Percentiles rank a stretch among this genome's conserved stretches.
Evolutionary conservation across 768 basidiomycete species (phyloP).

Genomic region (Tulasnella sp.): DNA sequence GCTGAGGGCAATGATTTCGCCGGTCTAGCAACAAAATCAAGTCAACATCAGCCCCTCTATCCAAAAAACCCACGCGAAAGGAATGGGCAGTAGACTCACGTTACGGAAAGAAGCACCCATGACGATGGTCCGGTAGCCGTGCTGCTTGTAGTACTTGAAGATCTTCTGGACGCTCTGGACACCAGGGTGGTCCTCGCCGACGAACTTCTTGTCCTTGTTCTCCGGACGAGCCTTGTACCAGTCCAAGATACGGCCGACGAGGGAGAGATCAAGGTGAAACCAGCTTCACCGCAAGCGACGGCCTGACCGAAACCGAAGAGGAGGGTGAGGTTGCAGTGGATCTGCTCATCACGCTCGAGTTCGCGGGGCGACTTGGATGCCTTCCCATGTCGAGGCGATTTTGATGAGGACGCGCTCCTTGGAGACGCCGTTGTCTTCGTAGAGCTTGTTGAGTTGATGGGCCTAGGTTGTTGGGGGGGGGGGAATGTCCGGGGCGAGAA

Average conservation of each 20-base stretch:
- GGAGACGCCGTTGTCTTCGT: slow-evolving; percentile 85
- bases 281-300: slow-evolving; percentile 97
- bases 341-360: slow-evolving; percentile 85
- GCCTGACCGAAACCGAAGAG: slow-evolving; percentile 99
- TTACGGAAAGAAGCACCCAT: slow-evolving; percentile 99
- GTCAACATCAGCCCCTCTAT: slow-evolving; percentile 24
- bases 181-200: slow-evolving; percentile 91
- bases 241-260: slow-evolving; percentile 98
- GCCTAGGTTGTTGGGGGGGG: slow-evolving; percentile 43
- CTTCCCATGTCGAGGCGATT: slow-evolving; percentile 99
- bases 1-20: slow-evolving; percentile 92
- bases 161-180: slow-evolving; percentile 94
- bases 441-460: slow-evolving; percentile 76
- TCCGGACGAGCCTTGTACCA: slow-evolving; percentile 82
- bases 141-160: slow-evolving; percentile 99
- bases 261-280: slow-evolving; percentile 97
- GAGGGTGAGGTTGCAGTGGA: slow-evolving; percentile 99
- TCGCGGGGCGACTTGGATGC: slow-evolving; percentile 98
- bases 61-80: not conserved
- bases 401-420: slow-evolving; percentile 97
- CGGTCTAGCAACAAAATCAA: slow-evolving; percentile 50
- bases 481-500: not conserved
- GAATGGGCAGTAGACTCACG: slow-evolving; percentile 49
- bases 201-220: slow-evolving; percentile 72
- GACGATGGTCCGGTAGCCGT: slow-evolving; percentile 97